A percentile compares a stretch with the other conserved stretches of the same genome.
Evolutionary conservation across 768 basidiomycete species (phyloP).

Genomic region (Russula vinacea): DNA sequence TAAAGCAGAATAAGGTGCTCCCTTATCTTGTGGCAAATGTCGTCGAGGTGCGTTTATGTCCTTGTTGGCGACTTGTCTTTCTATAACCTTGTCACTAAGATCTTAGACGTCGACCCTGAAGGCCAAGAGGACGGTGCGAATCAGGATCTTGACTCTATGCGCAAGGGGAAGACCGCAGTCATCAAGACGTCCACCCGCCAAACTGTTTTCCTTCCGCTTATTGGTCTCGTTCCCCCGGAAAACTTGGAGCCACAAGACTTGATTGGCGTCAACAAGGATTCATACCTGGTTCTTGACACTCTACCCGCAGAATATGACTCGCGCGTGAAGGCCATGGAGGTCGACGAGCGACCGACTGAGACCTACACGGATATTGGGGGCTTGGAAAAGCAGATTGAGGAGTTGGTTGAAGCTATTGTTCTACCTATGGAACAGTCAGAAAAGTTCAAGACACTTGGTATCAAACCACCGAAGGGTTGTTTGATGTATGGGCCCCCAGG

Average conservation of each 20-base stretch:
- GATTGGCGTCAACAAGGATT: constrained; percentile 99
- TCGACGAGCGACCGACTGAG: constrained; percentile 96
- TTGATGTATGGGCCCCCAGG: constrained; percentile 99
- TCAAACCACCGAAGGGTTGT: constrained; percentile 95
- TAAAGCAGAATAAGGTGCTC: constrained; percentile 98
- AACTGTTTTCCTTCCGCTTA: constrained; percentile 96
- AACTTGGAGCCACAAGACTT: constrained; percentile 88
- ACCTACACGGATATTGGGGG: constrained; percentile 98
- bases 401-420: constrained; percentile 96
- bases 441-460: constrained; percentile 97
- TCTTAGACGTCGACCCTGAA: constrained; percentile 92
- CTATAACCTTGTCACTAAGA: constrained; percentile 45
- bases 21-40: constrained; percentile 98
- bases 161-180: constrained; percentile 96
- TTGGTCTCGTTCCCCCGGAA: constrained; percentile 93
- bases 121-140: constrained; percentile 93
- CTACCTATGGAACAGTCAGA: constrained; percentile 98
- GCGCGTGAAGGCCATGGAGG: constrained; percentile 99
- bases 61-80: not conserved
- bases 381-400: constrained; percentile 98
- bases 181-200: constrained; percentile 99
- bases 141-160: constrained; percentile 92
- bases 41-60: constrained; percentile 70
- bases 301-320: constrained; percentile 97
- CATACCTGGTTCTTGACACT: constrained; percentile 93